Evolutionary conservation across 2,329 filamentous ascomycete species (phyloP), one percentile per base, ranked within the genome.

Genomic region (Gnomoniopsis sp.): DNA sequence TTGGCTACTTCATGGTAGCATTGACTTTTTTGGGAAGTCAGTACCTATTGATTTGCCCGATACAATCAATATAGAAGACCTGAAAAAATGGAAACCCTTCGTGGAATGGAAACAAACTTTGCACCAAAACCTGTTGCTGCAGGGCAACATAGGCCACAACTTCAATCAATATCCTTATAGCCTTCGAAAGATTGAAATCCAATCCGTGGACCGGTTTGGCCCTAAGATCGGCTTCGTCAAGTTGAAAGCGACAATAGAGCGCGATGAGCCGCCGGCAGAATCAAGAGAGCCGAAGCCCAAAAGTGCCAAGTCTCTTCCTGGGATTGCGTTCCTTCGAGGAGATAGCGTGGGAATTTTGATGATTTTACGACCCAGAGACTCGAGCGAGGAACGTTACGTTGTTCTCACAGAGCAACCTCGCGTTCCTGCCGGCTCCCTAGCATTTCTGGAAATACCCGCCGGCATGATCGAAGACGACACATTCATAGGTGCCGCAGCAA

Each of bases 331-430:
- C 59, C 74, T 88, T 2, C 78, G 85, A 33, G 85, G 85, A 0
- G 78, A 82, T n/a, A 82, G 78, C 66, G 84, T 87, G 48, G 84
- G 77, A 22, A 83, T 87, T 78, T 75, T 87, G 8, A 76, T 84
- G 33, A 77, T 83, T 65, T 75, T 84, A 3, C 64, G 81, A 6
- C 83, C 83, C 0, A 78, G 83, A 48, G 81, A 85, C 65, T 70
- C 65, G 1, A 72, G 67, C 0, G 69, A 76, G 7, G 81, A 86
- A 71, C 77, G 81, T 55, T 79, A 84, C 67, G 83, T 80, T 8
- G 70, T 87, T 1, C 66, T 88, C 52, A 86, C 83, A 0, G 78
- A 86, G 26, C 84, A 87, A 69, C 80, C 84, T 21, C 80, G 84
- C 46, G 67, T 85, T 2, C 74, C 84, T 0, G 81, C 75, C 1